Conservation (phyloP, 306 rosid species). For the Castanea sativa region DNA sequence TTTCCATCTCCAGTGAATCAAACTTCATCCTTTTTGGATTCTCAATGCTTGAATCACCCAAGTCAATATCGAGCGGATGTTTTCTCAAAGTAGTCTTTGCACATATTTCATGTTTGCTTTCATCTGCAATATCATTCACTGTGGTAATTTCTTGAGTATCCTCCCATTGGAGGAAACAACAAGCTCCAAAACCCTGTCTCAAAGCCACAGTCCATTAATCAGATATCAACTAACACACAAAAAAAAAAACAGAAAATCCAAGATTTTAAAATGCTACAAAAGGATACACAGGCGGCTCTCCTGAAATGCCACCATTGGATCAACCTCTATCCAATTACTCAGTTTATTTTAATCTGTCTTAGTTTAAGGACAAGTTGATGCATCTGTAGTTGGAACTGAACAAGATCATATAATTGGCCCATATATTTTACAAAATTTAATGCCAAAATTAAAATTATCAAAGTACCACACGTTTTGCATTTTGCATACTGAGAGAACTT, state of each 20-base stretch:
- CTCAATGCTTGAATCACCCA: not conserved
- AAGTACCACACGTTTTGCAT: not conserved
- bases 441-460: not conserved
- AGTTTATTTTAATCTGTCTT: not conserved
- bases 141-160: not conserved
- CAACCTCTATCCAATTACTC: not conserved
- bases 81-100: not conserved
- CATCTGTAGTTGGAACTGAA: not conserved
- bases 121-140: not conserved
- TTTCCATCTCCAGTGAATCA: not conserved
- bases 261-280: not conserved
- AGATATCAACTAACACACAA: not conserved
- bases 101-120: not conserved
- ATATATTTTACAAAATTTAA: not conserved
- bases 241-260: not conserved
- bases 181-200: constrained; percentile 27
- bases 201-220: not conserved
- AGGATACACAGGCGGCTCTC: not conserved
- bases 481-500: not conserved
- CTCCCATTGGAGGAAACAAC: not conserved
- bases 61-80: not conserved
- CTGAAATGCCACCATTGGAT: not conserved
- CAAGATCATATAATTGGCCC: not conserved
- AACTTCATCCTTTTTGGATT: too few species aligned
- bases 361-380: not conserved